phyloP scores from a whole-genome alignment of 1,139 yeast genomes.

The Protomyces pachydermus region DNA sequence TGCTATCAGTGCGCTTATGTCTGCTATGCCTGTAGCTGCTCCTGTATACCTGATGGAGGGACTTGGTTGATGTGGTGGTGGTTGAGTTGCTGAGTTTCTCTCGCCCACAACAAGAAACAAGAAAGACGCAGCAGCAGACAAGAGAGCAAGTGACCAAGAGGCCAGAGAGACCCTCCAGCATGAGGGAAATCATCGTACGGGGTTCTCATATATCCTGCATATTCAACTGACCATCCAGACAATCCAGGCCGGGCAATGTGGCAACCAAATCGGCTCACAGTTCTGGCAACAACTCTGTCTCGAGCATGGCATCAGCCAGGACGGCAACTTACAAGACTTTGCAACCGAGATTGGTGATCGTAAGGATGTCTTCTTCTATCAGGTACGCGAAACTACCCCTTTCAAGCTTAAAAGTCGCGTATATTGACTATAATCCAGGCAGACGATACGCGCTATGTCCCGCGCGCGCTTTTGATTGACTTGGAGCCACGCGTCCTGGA shows the following conservation, averaged over 20 bases:
- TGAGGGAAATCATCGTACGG: constrained; percentile 25
- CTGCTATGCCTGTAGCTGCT: not conserved
- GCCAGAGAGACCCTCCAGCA: not conserved
- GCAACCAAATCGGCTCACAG: constrained; percentile 89
- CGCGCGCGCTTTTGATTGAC: constrained; percentile 79
- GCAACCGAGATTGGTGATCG: constrained; percentile 56
- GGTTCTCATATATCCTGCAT: not conserved
- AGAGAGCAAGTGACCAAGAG: not conserved
- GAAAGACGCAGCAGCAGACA: not conserved
- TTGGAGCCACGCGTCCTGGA: constrained; percentile 66
- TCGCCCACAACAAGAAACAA: no score
- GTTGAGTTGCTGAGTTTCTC: no score
- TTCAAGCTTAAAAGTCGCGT: not conserved
- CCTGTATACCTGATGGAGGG: no score
- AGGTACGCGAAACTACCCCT: constrained; percentile 12
- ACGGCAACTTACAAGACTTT: constrained; percentile 53
- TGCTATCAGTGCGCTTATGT: not conserved
- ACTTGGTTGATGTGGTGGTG: no score
- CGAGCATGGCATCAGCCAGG: constrained; percentile 79
- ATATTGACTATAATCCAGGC: constrained; percentile 40
- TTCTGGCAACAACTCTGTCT: constrained; percentile 86
- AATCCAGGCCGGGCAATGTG: constrained; percentile 79
- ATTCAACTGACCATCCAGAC: constrained; percentile 38
- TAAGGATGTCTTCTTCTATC: constrained; percentile 77
- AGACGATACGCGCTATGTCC: constrained; percentile 74